phyloP scores from a whole-genome alignment of 1,284 basidiomycete species.

The Ustilago trichophora region DNA sequence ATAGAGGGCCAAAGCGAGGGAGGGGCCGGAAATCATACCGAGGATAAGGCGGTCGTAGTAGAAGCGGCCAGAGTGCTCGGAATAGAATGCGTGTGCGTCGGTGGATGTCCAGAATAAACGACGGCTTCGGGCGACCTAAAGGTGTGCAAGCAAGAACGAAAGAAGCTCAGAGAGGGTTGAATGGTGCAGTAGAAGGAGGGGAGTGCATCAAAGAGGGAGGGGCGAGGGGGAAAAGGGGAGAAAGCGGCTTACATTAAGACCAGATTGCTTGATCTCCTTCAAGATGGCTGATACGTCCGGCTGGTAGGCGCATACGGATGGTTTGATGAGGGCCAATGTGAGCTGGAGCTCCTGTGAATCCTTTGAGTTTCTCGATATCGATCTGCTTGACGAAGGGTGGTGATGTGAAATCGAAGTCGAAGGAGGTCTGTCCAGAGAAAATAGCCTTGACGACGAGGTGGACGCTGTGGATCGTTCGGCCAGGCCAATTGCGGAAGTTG shows the following conservation, averaged over 20 bases:
- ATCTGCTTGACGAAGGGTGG: not conserved
- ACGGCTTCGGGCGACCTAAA: slow-evolving; percentile 49
- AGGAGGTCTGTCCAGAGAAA: too few relatives aligned
- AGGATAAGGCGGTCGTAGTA: slow-evolving; percentile 62
- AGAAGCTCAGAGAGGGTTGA: too few relatives aligned
- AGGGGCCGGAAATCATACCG: slow-evolving; percentile 60
- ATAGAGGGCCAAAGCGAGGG: slow-evolving; percentile 57
- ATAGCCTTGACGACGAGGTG: too few relatives aligned
- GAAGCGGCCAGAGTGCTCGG: slow-evolving; percentile 61
- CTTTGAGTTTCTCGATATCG: not conserved
- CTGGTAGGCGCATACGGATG: slow-evolving; percentile 57
- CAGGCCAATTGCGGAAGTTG: too few relatives aligned
- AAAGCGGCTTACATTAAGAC: slow-evolving; percentile 14
- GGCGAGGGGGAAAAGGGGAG: not conserved
- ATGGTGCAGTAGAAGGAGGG: too few relatives aligned
- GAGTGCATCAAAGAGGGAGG: not conserved
- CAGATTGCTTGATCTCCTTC: slow-evolving; percentile 46
- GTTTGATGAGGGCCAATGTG: slow-evolving; percentile 63
- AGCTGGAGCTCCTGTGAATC: slow-evolving; percentile 30
- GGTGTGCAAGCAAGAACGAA: too few relatives aligned
- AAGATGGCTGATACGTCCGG: slow-evolving; percentile 56
- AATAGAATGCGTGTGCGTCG: slow-evolving; percentile 62
- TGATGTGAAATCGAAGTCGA: too few relatives aligned
- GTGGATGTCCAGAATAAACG: slow-evolving; percentile 54
- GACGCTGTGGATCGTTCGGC: too few relatives aligned